A percentile compares a stretch with the other conserved stretches of the same genome.
Conservation (phyloP, 2,329 filamentous ascomycete genomes). For the Ploettnerulaceae sp. region DNA sequence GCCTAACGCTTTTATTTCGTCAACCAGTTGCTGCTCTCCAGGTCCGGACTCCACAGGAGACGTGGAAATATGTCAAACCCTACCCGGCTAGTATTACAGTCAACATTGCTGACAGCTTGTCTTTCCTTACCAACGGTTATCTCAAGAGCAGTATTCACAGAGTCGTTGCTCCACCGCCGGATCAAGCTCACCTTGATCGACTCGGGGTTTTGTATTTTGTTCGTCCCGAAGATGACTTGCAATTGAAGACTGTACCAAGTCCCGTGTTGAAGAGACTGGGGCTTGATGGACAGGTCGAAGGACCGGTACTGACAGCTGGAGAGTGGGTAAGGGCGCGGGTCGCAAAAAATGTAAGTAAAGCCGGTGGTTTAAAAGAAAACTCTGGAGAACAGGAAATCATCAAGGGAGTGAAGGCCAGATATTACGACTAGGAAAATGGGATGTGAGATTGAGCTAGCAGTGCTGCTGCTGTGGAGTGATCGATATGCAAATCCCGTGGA, state of each 20-base stretch:
- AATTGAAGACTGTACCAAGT: constrained; percentile 26
- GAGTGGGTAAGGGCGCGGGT: constrained; percentile 14
- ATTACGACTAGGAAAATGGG: constrained; percentile 8
- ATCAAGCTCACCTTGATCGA: constrained; percentile 37
- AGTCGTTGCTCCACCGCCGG: constrained; percentile 31
- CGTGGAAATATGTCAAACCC: constrained; percentile 47
- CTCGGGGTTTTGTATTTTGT: constrained; percentile 43
- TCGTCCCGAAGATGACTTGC: constrained; percentile 20
- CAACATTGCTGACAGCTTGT: constrained; percentile 44
- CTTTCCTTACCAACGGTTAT: constrained; percentile 43
- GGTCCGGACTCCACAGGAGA: constrained; percentile 37
- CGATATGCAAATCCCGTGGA: too few relatives aligned
- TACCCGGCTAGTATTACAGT: constrained; percentile 45
- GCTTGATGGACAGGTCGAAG: neutral
- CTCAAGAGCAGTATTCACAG: constrained; percentile 40
- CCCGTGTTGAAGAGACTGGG: constrained; percentile 29
- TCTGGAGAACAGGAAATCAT: constrained; percentile 11
- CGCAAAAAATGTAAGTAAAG: constrained; percentile 10
- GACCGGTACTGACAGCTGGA: constrained; percentile 7
- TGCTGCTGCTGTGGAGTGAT: too few relatives aligned
- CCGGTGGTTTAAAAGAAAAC: constrained; percentile 2
- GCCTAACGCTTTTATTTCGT: constrained; percentile 38
- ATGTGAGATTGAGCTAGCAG: too few relatives aligned
- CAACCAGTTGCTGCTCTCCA: constrained; percentile 37
- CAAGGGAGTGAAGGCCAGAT: constrained; percentile 8